These are phyloP conservation scores for Talaromyces sp. DNA, from an alignment of 2,329 filamentous ascomycete species.

Conservation along the genomic window DNA sequence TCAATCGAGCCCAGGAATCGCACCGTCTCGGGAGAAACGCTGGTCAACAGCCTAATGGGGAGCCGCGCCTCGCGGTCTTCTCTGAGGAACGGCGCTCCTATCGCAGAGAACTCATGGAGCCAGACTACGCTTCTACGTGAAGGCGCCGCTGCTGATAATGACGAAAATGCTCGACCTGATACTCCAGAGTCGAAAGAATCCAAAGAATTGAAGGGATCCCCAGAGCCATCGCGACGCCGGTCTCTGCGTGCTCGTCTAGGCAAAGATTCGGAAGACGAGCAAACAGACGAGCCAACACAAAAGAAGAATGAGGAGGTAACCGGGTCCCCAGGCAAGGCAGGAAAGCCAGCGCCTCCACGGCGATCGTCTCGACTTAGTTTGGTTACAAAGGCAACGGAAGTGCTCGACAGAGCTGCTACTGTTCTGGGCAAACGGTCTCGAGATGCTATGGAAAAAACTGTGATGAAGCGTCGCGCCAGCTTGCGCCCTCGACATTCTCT, in stretches of 20 bases:
- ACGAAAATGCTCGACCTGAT: slow-evolving; percentile 24
- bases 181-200: slow-evolving; percentile 32
- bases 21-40: slow-evolving; percentile 24
- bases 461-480: slow-evolving; percentile 51
- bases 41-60: slow-evolving; percentile 34
- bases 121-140: slow-evolving; percentile 18
- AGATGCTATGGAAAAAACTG: slow-evolving; percentile 54
- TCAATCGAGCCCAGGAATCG: slow-evolving; percentile 22
- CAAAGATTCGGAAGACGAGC: slow-evolving; percentile 19
- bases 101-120: slow-evolving; percentile 32
- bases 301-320: slow-evolving; percentile 16
- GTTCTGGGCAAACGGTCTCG: slow-evolving; percentile 58
- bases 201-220: slow-evolving; percentile 22
- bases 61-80: slow-evolving; percentile 31
- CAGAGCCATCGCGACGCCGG: slow-evolving; percentile 17
- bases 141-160: slow-evolving; percentile 12
- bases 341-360: slow-evolving; percentile 22
- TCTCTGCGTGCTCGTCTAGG: slow-evolving; percentile 27
- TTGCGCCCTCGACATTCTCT: slow-evolving; percentile 47
- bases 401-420: slow-evolving; percentile 45
- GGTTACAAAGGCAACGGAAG: slow-evolving; percentile 39
- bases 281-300: slow-evolving; percentile 8
- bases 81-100: slow-evolving; percentile 36
- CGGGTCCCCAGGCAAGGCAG: slow-evolving; percentile 17
- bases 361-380: slow-evolving; percentile 41